Evolutionary conservation across 768 basidiomycete genomes (phyloP), one percentile per base, ranked within the genome.

Genomic region (Tricholoma flavovirens): DNA sequence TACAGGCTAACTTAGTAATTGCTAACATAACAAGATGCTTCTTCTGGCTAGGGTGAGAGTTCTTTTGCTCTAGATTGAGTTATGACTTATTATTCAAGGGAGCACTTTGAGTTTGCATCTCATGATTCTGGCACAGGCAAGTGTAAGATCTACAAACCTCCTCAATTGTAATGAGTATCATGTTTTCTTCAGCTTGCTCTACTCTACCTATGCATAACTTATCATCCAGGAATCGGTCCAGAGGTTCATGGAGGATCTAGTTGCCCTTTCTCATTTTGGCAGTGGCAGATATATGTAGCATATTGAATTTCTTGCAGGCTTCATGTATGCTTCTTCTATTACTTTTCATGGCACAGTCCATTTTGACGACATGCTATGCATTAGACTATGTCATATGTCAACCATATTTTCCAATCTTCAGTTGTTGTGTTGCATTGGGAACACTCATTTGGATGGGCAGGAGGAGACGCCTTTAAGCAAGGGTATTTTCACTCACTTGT

Each of bases 1-100:
- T 42, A 26, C 59, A 90, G 89, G 62, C 75, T 92, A 30, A 76
- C n/a, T n/a, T n/a, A n/a, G n/a, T n/a, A n/a, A n/a, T 89, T 57
- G 89, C 90, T 50, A 93, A 93, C 69, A 90, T 93, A 53, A 87
- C 87, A 22, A 79, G 91, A 64, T 93, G 91, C 69, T 93, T 92
- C 76, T 93, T 93, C 72, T 93, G 91, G 91, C 72, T 93, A 33
- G 91, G 91, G 77, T 79, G 59, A 22, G 71, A n/a, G n/a, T 60
- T 46, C 42, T 22, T 11, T 49, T 24, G 2, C 17, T 40, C 11
- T 4, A 40, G 26, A 15, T 24, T 53, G 14, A 32, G 22, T 26
- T n/a, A 22, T 14, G 17, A 32, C 56, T 55, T 32, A 55, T 24
- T n/a, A 7, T 36, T 26, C 17, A 59, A 82, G 79, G 55, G 75